phyloP scores from a whole-genome alignment of 1,284 basidiomycete species.

The Ganoderma resinaceum region DNA sequence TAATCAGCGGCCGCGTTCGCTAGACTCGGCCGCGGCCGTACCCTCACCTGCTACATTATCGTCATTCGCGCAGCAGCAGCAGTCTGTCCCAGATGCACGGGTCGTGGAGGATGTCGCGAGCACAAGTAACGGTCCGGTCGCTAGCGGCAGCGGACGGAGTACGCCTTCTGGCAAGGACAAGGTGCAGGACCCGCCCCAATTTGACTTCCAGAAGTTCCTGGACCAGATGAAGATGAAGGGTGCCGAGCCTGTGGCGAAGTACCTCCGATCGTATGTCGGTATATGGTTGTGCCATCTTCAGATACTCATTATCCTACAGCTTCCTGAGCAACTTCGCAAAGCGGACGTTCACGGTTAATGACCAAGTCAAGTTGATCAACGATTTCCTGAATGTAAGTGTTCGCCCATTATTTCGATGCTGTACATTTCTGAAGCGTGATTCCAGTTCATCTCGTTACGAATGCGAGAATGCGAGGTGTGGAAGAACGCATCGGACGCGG shows the following conservation, averaged over 20 bases:
- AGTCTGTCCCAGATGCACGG: constrained; percentile 38
- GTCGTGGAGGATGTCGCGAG: constrained; percentile 18
- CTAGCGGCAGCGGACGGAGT: constrained; percentile 33
- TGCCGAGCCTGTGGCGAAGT: constrained; percentile 91
- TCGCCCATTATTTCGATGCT: neutral
- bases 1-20: constrained; percentile 56
- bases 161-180: constrained; percentile 33
- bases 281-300: neutral
- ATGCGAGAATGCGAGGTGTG: constrained; percentile 90
- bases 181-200: constrained; percentile 50
- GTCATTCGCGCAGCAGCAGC: constrained; percentile 61
- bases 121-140: constrained; percentile 11
- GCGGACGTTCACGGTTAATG: constrained; percentile 86
- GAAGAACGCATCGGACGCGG: constrained; percentile 76
- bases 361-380: constrained; percentile 93
- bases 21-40: constrained; percentile 57
- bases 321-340: constrained; percentile 93
- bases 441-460: constrained; percentile 84
- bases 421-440: constrained; percentile 7
- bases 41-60: constrained; percentile 63
- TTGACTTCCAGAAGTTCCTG: constrained; percentile 89
- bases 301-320: constrained; percentile 46
- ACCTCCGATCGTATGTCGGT: constrained; percentile 81
- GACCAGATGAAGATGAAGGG: constrained; percentile 88
- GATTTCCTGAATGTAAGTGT: constrained; percentile 84